Conservation (phyloP, 1,284 basidiomycete species). For the Trametes polyzona region DNA sequence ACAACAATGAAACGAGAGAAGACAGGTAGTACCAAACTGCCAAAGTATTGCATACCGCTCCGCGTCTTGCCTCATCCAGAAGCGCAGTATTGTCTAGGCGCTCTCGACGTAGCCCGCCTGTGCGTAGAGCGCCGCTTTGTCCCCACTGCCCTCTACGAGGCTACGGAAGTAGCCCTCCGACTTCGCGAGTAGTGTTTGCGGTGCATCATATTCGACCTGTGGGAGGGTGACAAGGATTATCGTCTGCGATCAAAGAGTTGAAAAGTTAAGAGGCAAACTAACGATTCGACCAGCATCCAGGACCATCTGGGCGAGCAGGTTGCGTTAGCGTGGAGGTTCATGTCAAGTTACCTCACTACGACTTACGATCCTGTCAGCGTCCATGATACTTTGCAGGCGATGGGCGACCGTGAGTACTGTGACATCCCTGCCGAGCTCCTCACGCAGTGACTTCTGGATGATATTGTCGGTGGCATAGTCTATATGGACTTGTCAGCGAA, state of each 20-base stretch:
- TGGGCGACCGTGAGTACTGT: slow-evolving; percentile 69
- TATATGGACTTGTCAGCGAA: slow-evolving; percentile 1
- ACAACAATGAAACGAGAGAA: too few relatives aligned
- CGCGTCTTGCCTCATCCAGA: too few relatives aligned
- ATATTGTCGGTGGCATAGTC: slow-evolving; percentile 29
- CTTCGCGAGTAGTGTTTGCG: slow-evolving; percentile 58
- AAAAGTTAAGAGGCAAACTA: neutral
- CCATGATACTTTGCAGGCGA: slow-evolving; percentile 72
- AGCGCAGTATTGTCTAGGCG: neutral
- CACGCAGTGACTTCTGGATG: slow-evolving; percentile 50
- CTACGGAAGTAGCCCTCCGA: slow-evolving; percentile 54
- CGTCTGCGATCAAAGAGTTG: neutral
- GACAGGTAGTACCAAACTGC: neutral
- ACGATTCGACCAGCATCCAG: slow-evolving; percentile 42
- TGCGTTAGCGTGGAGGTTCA: neutral
- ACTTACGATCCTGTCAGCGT: slow-evolving; percentile 46
- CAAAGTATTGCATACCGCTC: neutral
- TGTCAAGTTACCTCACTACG: neutral
- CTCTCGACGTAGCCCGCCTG: slow-evolving; percentile 38
- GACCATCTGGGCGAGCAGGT: slow-evolving; percentile 36
- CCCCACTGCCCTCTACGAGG: slow-evolving; percentile 62
- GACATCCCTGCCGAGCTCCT: slow-evolving; percentile 52
- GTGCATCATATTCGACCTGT: slow-evolving; percentile 64
- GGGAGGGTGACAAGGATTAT: too few relatives aligned
- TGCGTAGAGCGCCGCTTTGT: slow-evolving; percentile 50